Evolutionary conservation across 2,329 filamentous ascomycete genomes (phyloP).

Genomic region (Cladosporium sp.): DNA sequence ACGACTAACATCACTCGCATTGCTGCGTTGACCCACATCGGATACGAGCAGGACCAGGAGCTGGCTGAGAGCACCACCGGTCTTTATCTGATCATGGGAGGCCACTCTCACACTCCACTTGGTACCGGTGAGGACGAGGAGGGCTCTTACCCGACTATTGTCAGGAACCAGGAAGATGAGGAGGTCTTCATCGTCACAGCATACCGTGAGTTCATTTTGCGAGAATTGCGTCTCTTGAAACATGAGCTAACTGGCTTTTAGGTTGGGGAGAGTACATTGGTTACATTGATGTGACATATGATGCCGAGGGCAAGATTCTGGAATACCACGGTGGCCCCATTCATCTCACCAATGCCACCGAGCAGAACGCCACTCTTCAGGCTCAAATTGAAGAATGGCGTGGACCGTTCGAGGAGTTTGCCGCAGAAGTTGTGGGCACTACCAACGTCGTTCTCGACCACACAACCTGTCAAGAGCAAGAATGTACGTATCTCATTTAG

Average conservation of each 20-base stretch:
- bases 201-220: slow-evolving; percentile 44
- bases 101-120: slow-evolving; percentile 56
- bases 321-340: slow-evolving; percentile 62
- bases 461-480: slow-evolving; percentile 52
- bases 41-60: slow-evolving; percentile 60
- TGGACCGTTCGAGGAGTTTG: slow-evolving; percentile 57
- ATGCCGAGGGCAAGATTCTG: slow-evolving; percentile 56
- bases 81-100: slow-evolving; percentile 63
- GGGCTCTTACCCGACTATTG: slow-evolving; percentile 62
- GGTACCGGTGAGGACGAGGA: slow-evolving; percentile 55
- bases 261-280: slow-evolving; percentile 62
- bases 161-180: slow-evolving; percentile 56
- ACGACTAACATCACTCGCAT: slow-evolving; percentile 62
- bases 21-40: slow-evolving; percentile 63
- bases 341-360: slow-evolving; percentile 59
- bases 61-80: slow-evolving; percentile 58
- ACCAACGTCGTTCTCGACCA: slow-evolving; percentile 57
- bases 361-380: slow-evolving; percentile 55
- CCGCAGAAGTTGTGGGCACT: slow-evolving; percentile 53
- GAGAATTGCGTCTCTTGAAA: no score
- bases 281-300: slow-evolving; percentile 65
- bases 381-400: slow-evolving; percentile 57
- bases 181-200: slow-evolving; percentile 67
- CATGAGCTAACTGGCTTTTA: not conserved
- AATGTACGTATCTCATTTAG: slow-evolving; percentile 42